Percentiles rank a stretch among this genome's conserved stretches.
phyloP scores from a whole-genome alignment of 306 rosid genomes.

The Inga laurina region DNA sequence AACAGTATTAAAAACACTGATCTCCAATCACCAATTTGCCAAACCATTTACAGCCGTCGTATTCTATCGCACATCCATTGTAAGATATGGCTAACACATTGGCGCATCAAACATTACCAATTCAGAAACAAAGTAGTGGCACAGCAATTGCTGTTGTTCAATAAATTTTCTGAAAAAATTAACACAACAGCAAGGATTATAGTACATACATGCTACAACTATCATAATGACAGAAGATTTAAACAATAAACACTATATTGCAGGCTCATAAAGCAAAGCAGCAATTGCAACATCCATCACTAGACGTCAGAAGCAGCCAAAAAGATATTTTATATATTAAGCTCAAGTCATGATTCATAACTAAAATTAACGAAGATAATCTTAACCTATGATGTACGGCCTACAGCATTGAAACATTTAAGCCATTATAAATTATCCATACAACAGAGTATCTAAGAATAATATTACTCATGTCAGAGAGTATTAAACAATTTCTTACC shows the following conservation, averaged over 20 bases:
- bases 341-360: background rate
- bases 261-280: background rate
- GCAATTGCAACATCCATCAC: background rate
- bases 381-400: background rate
- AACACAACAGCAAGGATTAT: slow-evolving; percentile 10
- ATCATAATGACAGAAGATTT: background rate
- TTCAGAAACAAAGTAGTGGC: background rate
- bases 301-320: background rate
- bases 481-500: slow-evolving; percentile 50
- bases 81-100: background rate
- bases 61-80: background rate
- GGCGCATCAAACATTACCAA: background rate
- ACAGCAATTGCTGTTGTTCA: background rate
- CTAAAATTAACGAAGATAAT: slow-evolving; percentile 15
- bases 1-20: background rate
- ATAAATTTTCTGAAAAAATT: background rate
- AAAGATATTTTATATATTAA: background rate
- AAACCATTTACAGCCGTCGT: background rate
- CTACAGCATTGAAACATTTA: slow-evolving; percentile 3
- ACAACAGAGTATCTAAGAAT: background rate
- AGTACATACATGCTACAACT: background rate
- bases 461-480: background rate
- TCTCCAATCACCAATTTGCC: background rate
- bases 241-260: background rate
- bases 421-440: background rate